A percentile compares a stretch with the other conserved stretches of the same genome.
Conservation (phyloP, 441 rosid species). For the Biscutella auriculata region DNA sequence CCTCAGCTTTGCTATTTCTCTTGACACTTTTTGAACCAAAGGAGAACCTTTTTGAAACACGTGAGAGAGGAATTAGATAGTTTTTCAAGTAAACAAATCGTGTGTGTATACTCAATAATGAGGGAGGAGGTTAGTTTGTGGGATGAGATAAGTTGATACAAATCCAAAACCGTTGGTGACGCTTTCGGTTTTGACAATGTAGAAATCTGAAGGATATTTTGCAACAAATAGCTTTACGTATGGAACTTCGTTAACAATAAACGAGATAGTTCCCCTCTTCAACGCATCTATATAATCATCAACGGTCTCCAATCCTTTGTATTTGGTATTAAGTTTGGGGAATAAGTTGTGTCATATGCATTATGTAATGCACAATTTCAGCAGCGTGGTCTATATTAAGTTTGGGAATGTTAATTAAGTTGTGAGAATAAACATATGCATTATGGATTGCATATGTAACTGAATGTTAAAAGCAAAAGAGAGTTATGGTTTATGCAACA, state of each 20-base stretch:
- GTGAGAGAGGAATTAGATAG: not conserved
- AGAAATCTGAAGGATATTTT: not conserved
- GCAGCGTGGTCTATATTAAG: no score
- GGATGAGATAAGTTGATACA: not conserved
- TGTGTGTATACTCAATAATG: not conserved
- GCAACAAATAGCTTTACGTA: conserved; percentile 2
- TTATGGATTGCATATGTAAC: no score
- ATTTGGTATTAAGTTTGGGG: no score
- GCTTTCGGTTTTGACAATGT: not conserved
- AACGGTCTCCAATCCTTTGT: not conserved
- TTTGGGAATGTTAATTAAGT: no score
- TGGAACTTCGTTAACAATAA: conserved; percentile 7
- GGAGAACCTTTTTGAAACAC: conserved; percentile 21
- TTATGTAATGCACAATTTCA: no score
- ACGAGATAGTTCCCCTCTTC: conserved; percentile 6
- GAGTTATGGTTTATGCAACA: no score
- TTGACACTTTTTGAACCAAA: conserved; percentile 15
- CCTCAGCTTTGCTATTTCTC: conserved; percentile 18
- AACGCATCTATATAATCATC: conserved; percentile 7
- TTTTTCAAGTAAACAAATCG: not conserved
- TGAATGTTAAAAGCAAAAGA: no score
- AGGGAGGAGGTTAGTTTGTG: not conserved
- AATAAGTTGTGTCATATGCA: no score
- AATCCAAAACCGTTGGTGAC: conserved; percentile 21
- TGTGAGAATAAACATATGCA: no score